Evolutionary conservation across 108 stramenopile species (phyloP).

Genomic region (Craspedostauros australis): DNA sequence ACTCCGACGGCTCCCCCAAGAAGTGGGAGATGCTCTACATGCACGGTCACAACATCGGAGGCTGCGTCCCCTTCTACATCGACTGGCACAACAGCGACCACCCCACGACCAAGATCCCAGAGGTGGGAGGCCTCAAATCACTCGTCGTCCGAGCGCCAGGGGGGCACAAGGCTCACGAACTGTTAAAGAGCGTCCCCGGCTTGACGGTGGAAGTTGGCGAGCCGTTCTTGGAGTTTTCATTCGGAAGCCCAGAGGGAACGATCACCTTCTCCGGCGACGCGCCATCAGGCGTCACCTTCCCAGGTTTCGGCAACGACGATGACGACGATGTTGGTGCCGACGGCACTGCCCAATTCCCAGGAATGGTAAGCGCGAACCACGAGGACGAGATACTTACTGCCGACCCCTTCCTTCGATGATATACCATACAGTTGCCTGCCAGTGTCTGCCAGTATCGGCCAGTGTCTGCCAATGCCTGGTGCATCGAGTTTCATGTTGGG

Average conservation of each 20-base stretch:
- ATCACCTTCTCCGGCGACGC: slow-evolving; percentile 12
- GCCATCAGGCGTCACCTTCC: slow-evolving; percentile 7
- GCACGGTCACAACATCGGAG: slow-evolving; percentile 16
- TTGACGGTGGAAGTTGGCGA: slow-evolving; percentile 11
- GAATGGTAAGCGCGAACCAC: too few species aligned
- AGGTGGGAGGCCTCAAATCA: slow-evolving; percentile 8
- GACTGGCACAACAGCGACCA: slow-evolving; percentile 18
- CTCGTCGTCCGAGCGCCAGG: slow-evolving; percentile 3
- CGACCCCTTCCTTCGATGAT: too few species aligned
- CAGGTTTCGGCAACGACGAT: slow-evolving; percentile 6
- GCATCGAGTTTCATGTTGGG: too few species aligned
- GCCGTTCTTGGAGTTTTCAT: slow-evolving; percentile 11
- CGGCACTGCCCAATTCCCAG: too few species aligned
- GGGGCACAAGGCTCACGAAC: slow-evolving; percentile 3
- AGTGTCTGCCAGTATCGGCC: too few species aligned
- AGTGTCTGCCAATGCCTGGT: too few species aligned
- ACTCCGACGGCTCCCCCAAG: slow-evolving; percentile 6
- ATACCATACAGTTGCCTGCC: too few species aligned
- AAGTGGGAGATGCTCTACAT: slow-evolving; percentile 26
- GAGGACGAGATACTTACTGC: slow-evolving; percentile 9
- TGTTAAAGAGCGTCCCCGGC: slow-evolving; percentile 4
- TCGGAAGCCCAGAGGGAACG: slow-evolving; percentile 17
- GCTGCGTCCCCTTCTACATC: slow-evolving; percentile 8
- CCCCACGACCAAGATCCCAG: slow-evolving; percentile 7
- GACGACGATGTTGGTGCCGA: slow-evolving; percentile 1